Evolutionary conservation across 108 stramenopile genomes (phyloP).

Genomic region (Aurantiochytrium sp.): DNA sequence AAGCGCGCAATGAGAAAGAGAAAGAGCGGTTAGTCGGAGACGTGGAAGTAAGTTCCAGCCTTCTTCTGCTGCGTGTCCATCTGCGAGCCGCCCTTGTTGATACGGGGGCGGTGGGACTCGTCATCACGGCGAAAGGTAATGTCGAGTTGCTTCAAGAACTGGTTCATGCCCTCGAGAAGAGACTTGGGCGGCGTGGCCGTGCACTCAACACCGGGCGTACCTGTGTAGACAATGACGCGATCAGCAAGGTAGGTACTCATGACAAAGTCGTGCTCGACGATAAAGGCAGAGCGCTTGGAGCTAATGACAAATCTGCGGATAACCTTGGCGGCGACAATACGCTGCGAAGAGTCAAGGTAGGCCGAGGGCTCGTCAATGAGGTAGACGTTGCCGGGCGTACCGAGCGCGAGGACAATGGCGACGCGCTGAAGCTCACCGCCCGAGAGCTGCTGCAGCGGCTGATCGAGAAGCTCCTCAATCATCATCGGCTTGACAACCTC

Average conservation of each 20-base stretch:
- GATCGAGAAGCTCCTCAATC: constrained; percentile 88
- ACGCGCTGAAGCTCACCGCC: constrained; percentile 98
- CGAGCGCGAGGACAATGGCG: constrained; percentile 85
- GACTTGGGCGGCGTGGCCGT: constrained; percentile 88
- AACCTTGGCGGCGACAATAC: constrained; percentile 93
- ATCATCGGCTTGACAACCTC: constrained; percentile 93
- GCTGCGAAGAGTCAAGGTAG: constrained; percentile 96
- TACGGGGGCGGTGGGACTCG: constrained; percentile 89
- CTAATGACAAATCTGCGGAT: constrained; percentile 95
- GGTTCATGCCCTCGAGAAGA: constrained; percentile 92
- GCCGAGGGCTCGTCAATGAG: constrained; percentile 99
- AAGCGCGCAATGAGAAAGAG: background rate
- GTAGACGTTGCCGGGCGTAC: constrained; percentile 92
- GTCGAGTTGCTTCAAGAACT: constrained; percentile 84
- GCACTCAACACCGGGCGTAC: constrained; percentile 86
- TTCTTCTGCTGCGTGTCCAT: constrained; percentile 95
- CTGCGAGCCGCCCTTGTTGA: constrained; percentile 84
- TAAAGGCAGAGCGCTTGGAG: constrained; percentile 93
- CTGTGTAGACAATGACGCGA: constrained; percentile 91
- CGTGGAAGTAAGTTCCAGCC: constrained; percentile 93
- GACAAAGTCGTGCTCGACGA: constrained; percentile 99
- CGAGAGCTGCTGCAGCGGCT: constrained; percentile 90
- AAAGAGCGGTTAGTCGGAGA: constrained; percentile 55
- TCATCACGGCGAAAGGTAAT: constrained; percentile 99
- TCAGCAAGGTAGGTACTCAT: constrained; percentile 98